Percentiles rank a stretch among this genome's conserved stretches.
These are phyloP conservation scores for Pouteria campechiana DNA, from an alignment of 179 eudicot genomes.

Conservation along the genomic window DNA sequence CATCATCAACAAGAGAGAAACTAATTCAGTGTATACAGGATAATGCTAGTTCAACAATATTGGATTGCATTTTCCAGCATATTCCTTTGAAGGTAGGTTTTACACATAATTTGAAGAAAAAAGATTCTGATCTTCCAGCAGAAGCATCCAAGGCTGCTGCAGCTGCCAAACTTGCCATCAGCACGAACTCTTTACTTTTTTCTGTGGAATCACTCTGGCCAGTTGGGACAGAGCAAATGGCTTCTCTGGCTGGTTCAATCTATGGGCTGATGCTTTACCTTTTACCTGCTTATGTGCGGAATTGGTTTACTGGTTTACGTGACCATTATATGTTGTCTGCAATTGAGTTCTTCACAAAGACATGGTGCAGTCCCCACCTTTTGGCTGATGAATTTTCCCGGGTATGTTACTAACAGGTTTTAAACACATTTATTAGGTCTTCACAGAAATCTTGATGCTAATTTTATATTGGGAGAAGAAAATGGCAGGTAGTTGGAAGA, in stretches of 20 bases:
- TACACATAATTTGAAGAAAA: constrained; percentile 44
- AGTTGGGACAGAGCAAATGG: constrained; percentile 52
- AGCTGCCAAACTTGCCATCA: constrained; percentile 67
- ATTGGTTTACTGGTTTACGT: constrained; percentile 85
- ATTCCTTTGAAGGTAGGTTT: constrained; percentile 62
- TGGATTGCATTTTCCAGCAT: constrained; percentile 89
- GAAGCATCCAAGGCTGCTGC: constrained; percentile 44
- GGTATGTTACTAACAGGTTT: too few relatives aligned
- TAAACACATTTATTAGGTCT: too few relatives aligned
- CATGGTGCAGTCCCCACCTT: constrained; percentile 87
- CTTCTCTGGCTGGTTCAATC: constrained; percentile 71
- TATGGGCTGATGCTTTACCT: constrained; percentile 82
- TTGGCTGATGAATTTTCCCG: constrained; percentile 80
- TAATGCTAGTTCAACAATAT: constrained; percentile 49
- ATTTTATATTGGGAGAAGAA: too few relatives aligned
- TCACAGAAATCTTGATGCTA: too few relatives aligned
- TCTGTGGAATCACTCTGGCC: constrained; percentile 84
- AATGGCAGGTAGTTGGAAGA: too few relatives aligned
- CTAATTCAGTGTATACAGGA: constrained; percentile 76
- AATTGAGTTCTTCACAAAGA: constrained; percentile 51
- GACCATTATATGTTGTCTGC: constrained; percentile 62
- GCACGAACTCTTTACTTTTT: constrained; percentile 51
- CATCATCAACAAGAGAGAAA: constrained; percentile 67
- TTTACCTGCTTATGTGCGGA: constrained; percentile 94
- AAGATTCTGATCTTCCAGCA: constrained; percentile 49